Base-by-base conservation (phyloP, 768 basidiomycete species). In the Auriscalpium microsporum region DNA sequence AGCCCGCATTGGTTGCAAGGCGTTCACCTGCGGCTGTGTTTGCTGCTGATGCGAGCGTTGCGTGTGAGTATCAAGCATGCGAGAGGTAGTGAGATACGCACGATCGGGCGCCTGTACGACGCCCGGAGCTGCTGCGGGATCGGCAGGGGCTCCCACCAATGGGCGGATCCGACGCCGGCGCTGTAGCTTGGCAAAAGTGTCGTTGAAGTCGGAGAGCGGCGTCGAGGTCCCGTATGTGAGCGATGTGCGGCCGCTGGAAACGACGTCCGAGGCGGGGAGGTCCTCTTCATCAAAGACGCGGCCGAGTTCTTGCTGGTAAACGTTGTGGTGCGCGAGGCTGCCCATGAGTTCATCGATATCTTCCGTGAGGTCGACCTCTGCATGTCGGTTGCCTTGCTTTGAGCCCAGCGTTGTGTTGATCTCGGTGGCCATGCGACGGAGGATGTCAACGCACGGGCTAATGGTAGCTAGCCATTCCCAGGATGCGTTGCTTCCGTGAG, bases 391-490 rank as follows among this genome's bases (percentile, higher is more conserved):
- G 0, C 73, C 73, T 36, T 68, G 69, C 17, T 65, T 56, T 1
- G 68, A 52, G 3, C 71, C 71, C 4, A 69, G 63, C 3, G 44
- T 28, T 0, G 6, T 33, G 45, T 68, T 64, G 17, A 74, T 59
- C 10, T 64, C 61, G 1, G 57, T 55, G 0, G 63, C 63, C 21
- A 69, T 64, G 4, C 54, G 51, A 0, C 66, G 64, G 1, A 71
- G 65, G 35, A 68, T 49, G 16, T 61, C 45, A 42, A 71, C 56
- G 35, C 67, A 68, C 1, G 72, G 72, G 0, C 67, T 57, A 14
- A 73, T 62, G 50, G 59, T 63, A 6, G 50, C 54, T 0, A 72
- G 66, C 72, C 70, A 72, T 19, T 71, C 67, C 68, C 68, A 72
- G 8, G 70, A 71, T n/a, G 67, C 63, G 35, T 63, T 58, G 17